Evolutionary conservation across 257 asterid genomes (phyloP).

Genomic region (Gardenia jasminoides): DNA sequence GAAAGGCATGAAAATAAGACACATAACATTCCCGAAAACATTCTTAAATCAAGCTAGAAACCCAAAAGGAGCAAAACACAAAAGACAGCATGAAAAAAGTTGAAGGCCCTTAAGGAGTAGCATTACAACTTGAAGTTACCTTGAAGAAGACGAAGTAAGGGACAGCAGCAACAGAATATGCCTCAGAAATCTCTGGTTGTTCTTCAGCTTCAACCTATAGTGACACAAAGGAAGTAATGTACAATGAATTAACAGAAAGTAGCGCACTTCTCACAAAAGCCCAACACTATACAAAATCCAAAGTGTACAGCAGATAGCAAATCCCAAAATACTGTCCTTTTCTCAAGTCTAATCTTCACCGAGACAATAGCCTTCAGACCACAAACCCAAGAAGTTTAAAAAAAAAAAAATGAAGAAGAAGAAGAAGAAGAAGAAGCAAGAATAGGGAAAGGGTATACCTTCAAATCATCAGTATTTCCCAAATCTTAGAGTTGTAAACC

Average conservation of each 20-base stretch:
- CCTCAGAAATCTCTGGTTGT: constrained; percentile 91
- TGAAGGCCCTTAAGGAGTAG: not conserved
- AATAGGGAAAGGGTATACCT: not conserved
- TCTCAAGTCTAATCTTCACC: not conserved
- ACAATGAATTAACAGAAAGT: constrained; percentile 2
- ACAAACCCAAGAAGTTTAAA: not conserved
- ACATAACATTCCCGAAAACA: not conserved
- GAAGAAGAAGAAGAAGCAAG: no score
- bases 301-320: not conserved
- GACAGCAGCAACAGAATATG: constrained; percentile 79
- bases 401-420: no score
- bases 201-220: constrained; percentile 97
- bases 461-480: not conserved
- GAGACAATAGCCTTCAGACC: not conserved
- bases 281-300: not conserved
- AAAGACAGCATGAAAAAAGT: not conserved
- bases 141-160: constrained; percentile 88
- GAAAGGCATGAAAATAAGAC: not conserved
- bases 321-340: not conserved
- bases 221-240: constrained; percentile 21
- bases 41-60: not conserved
- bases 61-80: not conserved
- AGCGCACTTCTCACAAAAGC: not conserved
- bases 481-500: not conserved
- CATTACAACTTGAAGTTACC: constrained; percentile 37